Percentiles rank a stretch among this genome's conserved stretches.
Conservation (phyloP, 805 yeast species). For the Candida golubevii region DNA sequence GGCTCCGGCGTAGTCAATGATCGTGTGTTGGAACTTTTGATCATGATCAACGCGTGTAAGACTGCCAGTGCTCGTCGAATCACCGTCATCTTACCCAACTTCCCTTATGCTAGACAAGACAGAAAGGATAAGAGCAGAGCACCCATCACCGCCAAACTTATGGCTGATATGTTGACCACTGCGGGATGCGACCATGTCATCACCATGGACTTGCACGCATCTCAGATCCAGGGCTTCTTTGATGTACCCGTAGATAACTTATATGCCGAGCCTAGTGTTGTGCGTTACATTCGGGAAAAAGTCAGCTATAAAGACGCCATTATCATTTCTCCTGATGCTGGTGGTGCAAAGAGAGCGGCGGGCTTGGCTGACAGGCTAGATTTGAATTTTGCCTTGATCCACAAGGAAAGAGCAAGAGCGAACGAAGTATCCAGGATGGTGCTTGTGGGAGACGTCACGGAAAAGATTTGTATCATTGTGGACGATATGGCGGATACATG, state of each 20-base stretch:
- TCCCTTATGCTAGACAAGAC: conserved; percentile 88
- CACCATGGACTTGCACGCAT: conserved; percentile 86
- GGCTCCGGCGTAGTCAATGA: conserved; percentile 77
- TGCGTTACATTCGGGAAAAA: conserved; percentile 65
- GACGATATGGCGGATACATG: conserved; percentile 92
- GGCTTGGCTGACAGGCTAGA: conserved; percentile 76
- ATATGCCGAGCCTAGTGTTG: conserved; percentile 80
- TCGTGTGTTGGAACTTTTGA: conserved; percentile 65
- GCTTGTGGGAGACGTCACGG: conserved; percentile 77
- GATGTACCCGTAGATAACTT: conserved; percentile 79
- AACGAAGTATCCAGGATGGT: conserved; percentile 84
- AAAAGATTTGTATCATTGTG: conserved; percentile 69
- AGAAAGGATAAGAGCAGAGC: conserved; percentile 82
- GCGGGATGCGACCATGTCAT: conserved; percentile 86
- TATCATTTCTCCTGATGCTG: conserved; percentile 83
- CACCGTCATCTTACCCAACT: conserved; percentile 78
- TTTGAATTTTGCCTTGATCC: conserved; percentile 77
- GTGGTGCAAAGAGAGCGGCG: conserved; percentile 90
- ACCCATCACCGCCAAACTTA: conserved; percentile 78
- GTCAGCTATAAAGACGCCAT: conserved; percentile 59
- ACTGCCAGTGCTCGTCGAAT: conserved; percentile 80
- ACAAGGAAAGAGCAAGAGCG: conserved; percentile 79
- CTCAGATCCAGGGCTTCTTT: conserved; percentile 84
- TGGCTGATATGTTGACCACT: conserved; percentile 77
- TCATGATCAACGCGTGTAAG: conserved; percentile 79